Conservation (phyloP, 202 grass and related monocot species). For the Setaria viridis region DNA sequence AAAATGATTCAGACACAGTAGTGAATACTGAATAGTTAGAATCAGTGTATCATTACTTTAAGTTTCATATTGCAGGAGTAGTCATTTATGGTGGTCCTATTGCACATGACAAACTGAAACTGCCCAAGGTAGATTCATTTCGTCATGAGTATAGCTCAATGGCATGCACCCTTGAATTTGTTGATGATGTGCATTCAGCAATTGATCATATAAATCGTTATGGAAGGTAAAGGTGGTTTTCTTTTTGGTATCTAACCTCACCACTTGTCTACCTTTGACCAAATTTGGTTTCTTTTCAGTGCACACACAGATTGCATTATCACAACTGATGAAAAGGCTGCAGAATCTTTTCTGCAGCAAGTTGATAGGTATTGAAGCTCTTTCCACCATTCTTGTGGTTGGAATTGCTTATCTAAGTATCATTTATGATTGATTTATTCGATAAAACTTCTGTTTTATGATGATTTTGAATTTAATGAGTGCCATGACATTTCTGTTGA, state of each 20-base stretch:
- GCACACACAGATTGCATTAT: slow-evolving; percentile 95
- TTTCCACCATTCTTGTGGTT: background rate
- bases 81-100: slow-evolving; percentile 82
- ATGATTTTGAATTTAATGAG: background rate
- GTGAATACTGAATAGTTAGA: slow-evolving; percentile 12
- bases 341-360: slow-evolving; percentile 81
- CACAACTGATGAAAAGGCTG: slow-evolving; percentile 67
- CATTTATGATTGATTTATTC: slow-evolving; percentile 25
- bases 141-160: slow-evolving; percentile 93
- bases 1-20: background rate
- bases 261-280: background rate
- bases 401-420: background rate
- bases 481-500: slow-evolving; percentile 29
- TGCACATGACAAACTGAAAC: slow-evolving; percentile 71
- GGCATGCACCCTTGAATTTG: slow-evolving; percentile 93
- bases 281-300: slow-evolving; percentile 57
- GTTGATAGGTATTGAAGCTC: slow-evolving; percentile 78
- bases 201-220: slow-evolving; percentile 95
- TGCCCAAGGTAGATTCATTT: slow-evolving; percentile 78
- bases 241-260: background rate
- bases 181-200: slow-evolving; percentile 81
- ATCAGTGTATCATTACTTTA: background rate
- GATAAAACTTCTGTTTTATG: background rate
- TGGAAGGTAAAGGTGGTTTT: slow-evolving; percentile 70
- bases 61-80: slow-evolving; percentile 64